Evolutionary conservation across 805 yeast genomes (phyloP).

Genomic region (Lipomyces starkeyi): DNA sequence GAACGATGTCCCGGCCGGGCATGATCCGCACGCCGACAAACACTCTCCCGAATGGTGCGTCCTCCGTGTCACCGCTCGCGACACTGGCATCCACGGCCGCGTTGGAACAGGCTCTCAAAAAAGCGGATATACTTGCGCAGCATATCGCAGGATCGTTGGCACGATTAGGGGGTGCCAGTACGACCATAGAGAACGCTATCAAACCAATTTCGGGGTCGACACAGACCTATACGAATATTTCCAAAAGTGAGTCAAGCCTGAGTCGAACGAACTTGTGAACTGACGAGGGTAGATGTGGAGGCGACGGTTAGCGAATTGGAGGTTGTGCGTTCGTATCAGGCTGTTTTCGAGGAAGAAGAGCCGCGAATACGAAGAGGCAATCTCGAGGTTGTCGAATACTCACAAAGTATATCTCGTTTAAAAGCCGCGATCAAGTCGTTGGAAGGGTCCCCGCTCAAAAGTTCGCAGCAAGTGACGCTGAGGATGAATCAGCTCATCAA

Average conservation of each 20-base stretch:
- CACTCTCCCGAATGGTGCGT: neutral
- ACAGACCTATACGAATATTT: constrained; percentile 59
- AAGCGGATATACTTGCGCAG: constrained; percentile 61
- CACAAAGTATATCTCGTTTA: constrained; percentile 40
- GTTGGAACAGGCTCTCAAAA: constrained; percentile 70
- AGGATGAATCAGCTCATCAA: constrained; percentile 31
- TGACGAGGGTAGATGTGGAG: constrained; percentile 23
- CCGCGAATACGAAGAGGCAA: constrained; percentile 38
- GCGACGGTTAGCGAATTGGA: constrained; percentile 29
- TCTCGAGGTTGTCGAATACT: constrained; percentile 39
- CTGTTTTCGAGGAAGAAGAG: constrained; percentile 36
- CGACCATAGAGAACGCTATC: constrained; percentile 64
- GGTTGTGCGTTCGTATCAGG: constrained; percentile 26
- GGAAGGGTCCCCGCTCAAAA: constrained; percentile 38
- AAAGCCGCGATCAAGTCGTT: constrained; percentile 40
- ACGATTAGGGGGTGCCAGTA: constrained; percentile 59
- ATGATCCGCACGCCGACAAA: neutral
- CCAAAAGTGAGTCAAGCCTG: constrained; percentile 56
- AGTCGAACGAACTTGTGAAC: constrained; percentile 49
- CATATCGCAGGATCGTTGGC: constrained; percentile 62
- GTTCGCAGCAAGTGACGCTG: constrained; percentile 27
- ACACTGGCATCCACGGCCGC: constrained; percentile 15
- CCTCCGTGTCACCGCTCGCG: constrained; percentile 5
- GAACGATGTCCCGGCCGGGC: constrained; percentile 23
- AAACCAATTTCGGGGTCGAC: constrained; percentile 74